A percentile compares a stretch with the other conserved stretches of the same genome.
These are phyloP conservation scores for Thalassiosira profunda DNA, from an alignment of 108 stramenopile genomes.

Conservation along the genomic window DNA sequence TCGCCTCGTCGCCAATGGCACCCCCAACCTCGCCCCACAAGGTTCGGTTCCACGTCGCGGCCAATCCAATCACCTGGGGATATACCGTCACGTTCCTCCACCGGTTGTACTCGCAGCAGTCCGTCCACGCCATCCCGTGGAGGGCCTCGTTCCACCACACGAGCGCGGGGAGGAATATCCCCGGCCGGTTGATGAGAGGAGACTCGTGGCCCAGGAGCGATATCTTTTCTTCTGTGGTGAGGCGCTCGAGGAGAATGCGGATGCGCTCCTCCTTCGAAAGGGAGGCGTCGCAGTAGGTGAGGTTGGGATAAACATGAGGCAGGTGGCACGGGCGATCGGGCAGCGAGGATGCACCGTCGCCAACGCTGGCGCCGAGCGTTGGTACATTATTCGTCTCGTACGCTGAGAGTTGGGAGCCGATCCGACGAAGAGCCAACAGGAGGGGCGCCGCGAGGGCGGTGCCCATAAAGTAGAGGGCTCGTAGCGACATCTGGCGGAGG, in stretches of 20 bases:
- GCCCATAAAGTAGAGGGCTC: too few relatives aligned
- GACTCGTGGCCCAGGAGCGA: slow-evolving; percentile 45
- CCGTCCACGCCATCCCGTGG: slow-evolving; percentile 48
- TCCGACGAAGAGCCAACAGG: background rate
- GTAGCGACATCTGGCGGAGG: too few relatives aligned
- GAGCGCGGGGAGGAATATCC: slow-evolving; percentile 42
- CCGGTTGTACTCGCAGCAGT: slow-evolving; percentile 14
- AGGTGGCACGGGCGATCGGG: background rate
- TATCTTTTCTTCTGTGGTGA: slow-evolving; percentile 39
- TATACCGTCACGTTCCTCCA: slow-evolving; percentile 49
- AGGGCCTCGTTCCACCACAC: slow-evolving; percentile 70
- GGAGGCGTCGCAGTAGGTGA: slow-evolving; percentile 41
- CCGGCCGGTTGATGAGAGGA: slow-evolving; percentile 14
- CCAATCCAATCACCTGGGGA: slow-evolving; percentile 56
- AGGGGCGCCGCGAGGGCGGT: background rate
- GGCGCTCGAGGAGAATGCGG: slow-evolving; percentile 28
- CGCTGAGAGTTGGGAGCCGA: background rate
- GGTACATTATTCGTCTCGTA: background rate
- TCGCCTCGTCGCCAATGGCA: slow-evolving; percentile 60
- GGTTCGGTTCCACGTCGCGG: slow-evolving; percentile 56
- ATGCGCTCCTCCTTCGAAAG: slow-evolving; percentile 34
- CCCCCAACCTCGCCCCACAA: slow-evolving; percentile 49
- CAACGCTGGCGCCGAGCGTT: too few relatives aligned
- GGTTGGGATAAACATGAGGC: background rate
- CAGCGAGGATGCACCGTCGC: too few relatives aligned